phyloP scores from a whole-genome alignment of 2,329 filamentous ascomycete species.

The Passalora sequoiae region DNA sequence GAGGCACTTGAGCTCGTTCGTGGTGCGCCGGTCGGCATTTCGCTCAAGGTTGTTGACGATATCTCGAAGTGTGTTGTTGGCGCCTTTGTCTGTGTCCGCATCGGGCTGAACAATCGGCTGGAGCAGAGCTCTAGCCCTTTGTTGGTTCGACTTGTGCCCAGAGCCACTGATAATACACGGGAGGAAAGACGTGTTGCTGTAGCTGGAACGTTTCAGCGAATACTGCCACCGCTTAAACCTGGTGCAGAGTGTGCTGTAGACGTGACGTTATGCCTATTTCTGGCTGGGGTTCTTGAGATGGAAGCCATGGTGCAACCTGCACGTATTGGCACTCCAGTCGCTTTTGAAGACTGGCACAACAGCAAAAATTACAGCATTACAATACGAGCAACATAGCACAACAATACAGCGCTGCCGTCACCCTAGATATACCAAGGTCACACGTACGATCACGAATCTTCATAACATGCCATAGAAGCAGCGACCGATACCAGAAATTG shows the following conservation, averaged over 20 bases:
- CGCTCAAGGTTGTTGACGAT: constrained; percentile 1
- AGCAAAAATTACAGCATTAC: too few relatives aligned
- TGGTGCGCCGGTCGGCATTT: constrained; percentile 12
- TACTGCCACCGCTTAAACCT: constrained; percentile 15
- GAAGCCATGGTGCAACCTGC: constrained; percentile 15
- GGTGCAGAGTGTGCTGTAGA: constrained; percentile 15
- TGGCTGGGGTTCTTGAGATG: constrained; percentile 19
- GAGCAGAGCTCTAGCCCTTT: constrained; percentile 11
- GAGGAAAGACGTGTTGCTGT: constrained; percentile 18
- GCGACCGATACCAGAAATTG: too few relatives aligned
- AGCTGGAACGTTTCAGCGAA: constrained; percentile 18
- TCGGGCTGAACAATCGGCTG: constrained; percentile 11
- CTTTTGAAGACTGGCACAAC: constrained; percentile 2
- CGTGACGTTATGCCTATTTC: constrained; percentile 23
- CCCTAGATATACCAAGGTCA: too few relatives aligned
- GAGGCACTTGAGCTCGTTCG: constrained; percentile 17
- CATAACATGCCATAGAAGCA: too few relatives aligned
- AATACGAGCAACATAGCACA: too few relatives aligned
- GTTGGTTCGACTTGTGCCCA: constrained; percentile 12
- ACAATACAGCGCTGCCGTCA: too few relatives aligned
- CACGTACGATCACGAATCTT: too few relatives aligned
- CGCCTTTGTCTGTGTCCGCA: constrained; percentile 15
- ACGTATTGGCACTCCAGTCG: constrained; percentile 5
- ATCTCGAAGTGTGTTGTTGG: constrained; percentile 6
- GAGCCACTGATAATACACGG: neutral